Percentiles rank a stretch among this genome's conserved stretches.
Conservation (phyloP, 2,329 filamentous ascomycete species). For the Dothideomycetes sp. region DNA sequence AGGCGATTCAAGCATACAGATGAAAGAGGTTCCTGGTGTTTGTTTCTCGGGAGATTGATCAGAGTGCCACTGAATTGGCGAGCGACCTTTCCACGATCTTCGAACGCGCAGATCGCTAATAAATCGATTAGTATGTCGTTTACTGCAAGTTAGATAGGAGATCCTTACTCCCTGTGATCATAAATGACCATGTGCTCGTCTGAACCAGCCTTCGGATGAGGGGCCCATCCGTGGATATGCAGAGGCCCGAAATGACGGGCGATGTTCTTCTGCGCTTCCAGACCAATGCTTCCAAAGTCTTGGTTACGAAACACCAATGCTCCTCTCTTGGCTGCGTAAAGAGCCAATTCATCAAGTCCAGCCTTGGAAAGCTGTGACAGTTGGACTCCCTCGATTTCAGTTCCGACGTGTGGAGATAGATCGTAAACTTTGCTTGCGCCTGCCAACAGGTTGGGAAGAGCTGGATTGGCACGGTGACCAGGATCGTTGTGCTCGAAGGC, state of each 20-base stretch:
- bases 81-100: too few relatives aligned
- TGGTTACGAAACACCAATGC: constrained; percentile 49
- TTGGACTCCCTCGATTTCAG: constrained; percentile 41
- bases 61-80: too few relatives aligned
- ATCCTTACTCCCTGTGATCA: too few relatives aligned
- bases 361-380: constrained; percentile 38
- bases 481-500: constrained; percentile 17
- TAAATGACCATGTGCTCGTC: too few relatives aligned
- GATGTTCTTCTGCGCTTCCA: constrained; percentile 9
- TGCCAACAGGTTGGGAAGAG: constrained; percentile 14
- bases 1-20: too few relatives aligned
- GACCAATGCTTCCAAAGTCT: constrained; percentile 37
- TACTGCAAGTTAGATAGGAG: too few relatives aligned
- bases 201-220: too few relatives aligned
- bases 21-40: too few relatives aligned
- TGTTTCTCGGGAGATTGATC: too few relatives aligned
- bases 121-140: too few relatives aligned
- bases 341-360: constrained; percentile 43
- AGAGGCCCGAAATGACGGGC: constrained; percentile 9
- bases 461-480: constrained; percentile 15
- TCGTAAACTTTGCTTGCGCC: constrained; percentile 14
- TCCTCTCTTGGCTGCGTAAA: constrained; percentile 41
- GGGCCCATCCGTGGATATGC: too few relatives aligned
- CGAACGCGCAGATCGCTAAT: too few relatives aligned
- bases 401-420: constrained; percentile 33